phyloP scores from a whole-genome alignment of 148 eudicot genomes.

The Polygonum maritimum region DNA sequence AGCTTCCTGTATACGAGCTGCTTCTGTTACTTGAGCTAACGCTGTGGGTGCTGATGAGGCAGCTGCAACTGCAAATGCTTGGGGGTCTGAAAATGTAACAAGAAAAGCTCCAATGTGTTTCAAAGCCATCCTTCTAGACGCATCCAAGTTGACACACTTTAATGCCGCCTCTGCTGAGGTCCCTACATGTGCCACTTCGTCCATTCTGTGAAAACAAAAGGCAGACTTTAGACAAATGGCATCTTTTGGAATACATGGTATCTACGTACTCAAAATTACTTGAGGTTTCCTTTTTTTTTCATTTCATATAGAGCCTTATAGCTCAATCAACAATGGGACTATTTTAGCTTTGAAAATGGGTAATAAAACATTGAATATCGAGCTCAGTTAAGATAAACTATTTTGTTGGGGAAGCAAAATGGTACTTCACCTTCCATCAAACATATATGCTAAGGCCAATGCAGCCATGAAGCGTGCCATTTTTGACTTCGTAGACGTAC shows the following conservation, averaged over 20 bases:
- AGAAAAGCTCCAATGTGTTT: slow-evolving; percentile 71
- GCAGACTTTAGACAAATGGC: not conserved
- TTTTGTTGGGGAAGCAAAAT: not conserved
- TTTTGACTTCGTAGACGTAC: slow-evolving; percentile 77
- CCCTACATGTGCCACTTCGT: slow-evolving; percentile 65
- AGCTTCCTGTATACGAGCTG: slow-evolving; percentile 82
- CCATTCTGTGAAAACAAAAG: slow-evolving; percentile 52
- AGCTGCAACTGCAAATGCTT: slow-evolving; percentile 68
- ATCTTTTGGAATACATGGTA: not conserved
- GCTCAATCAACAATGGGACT: not conserved
- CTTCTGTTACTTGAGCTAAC: slow-evolving; percentile 67
- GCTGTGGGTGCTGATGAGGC: slow-evolving; percentile 71
- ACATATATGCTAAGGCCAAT: slow-evolving; percentile 88
- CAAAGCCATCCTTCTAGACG: slow-evolving; percentile 77
- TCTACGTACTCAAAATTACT: not conserved
- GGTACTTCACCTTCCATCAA: slow-evolving; percentile 74
- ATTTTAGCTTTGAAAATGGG: not conserved
- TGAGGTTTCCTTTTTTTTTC: not conserved
- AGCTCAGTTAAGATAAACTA: not conserved
- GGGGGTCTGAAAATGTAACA: slow-evolving; percentile 54
- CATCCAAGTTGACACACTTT: slow-evolving; percentile 63
- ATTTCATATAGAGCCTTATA: not conserved
- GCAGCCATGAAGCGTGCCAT: slow-evolving; percentile 99
- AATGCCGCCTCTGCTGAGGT: slow-evolving; percentile 54
- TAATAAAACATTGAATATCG: not conserved